phyloP scores from a whole-genome alignment of 176 grass and related monocot species.

The Saccharum spontaneum region DNA sequence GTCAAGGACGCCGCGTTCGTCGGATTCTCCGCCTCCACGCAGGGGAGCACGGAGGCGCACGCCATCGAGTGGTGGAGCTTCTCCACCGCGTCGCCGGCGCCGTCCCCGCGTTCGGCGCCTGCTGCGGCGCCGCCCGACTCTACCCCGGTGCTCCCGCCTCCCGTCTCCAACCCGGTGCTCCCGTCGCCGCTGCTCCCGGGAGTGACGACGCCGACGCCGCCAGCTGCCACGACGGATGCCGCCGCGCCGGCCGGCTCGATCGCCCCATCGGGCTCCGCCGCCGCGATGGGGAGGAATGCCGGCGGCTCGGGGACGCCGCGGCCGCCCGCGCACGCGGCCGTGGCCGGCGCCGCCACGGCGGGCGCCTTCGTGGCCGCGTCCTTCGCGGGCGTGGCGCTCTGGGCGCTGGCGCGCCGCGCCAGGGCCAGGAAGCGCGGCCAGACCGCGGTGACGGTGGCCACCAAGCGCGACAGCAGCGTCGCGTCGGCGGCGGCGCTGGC shows the following conservation, averaged over 20 bases:
- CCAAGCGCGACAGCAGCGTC: conserved; percentile 39
- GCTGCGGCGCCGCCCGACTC: background rate
- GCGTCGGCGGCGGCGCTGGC: conserved; percentile 63
- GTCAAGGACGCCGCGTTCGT: conserved; percentile 57
- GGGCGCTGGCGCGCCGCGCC: conserved; percentile 52
- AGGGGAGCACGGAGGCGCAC: conserved; percentile 95
- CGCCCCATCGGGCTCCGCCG: conserved; percentile 10
- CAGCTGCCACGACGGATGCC: background rate
- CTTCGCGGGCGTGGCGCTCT: conserved; percentile 65
- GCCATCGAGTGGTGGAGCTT: conserved; percentile 95
- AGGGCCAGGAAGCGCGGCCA: conserved; percentile 26
- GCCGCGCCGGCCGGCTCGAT: conserved; percentile 36
- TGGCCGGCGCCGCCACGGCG: conserved; percentile 72
- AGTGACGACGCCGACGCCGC: conserved; percentile 5
- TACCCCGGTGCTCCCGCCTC: conserved; percentile 20
- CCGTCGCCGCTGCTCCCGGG: conserved; percentile 21
- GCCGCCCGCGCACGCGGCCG: conserved; percentile 50
- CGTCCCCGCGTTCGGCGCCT: conserved; percentile 2
- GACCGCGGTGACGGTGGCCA: background rate
- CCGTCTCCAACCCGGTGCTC: background rate
- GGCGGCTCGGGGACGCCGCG: background rate
- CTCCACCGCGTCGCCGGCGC: conserved; percentile 36
- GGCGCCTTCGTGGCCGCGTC: conserved; percentile 70
- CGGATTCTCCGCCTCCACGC: conserved; percentile 81
- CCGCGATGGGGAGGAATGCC: background rate